Percentiles rank a stretch among this genome's conserved stretches.
Evolutionary conservation across 2,329 filamentous ascomycete species (phyloP).

Genomic region (Fusarium keratoplasticum): DNA sequence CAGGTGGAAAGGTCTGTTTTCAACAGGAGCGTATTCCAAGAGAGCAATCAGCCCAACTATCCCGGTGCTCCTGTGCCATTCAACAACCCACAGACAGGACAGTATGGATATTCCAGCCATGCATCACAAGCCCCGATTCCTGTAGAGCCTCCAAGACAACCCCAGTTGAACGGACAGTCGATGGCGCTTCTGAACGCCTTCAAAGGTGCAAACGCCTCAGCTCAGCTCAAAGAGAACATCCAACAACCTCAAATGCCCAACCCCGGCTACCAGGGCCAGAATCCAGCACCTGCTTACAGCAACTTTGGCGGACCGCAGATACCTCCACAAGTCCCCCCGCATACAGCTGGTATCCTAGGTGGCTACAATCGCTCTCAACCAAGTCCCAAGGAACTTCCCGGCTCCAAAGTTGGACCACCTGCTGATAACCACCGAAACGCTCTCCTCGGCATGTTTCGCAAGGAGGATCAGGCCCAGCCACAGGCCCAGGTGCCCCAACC

Average conservation of each 20-base stretch:
- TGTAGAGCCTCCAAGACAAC: conserved; percentile 33
- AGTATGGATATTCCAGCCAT: conserved; percentile 36
- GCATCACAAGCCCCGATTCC: conserved; percentile 22
- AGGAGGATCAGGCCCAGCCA: conserved; percentile 38
- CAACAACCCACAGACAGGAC: conserved; percentile 41
- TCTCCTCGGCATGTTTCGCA: conserved; percentile 67
- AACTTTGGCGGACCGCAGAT: conserved; percentile 20
- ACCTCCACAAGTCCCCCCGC: conserved; percentile 14
- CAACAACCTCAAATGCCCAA: conserved; percentile 20
- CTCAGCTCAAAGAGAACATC: conserved; percentile 38
- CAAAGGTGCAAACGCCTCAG: conserved; percentile 46
- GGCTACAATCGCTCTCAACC: conserved; percentile 32
- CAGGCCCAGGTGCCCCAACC: conserved; percentile 16
- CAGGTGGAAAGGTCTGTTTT: conserved; percentile 67
- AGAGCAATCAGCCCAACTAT: conserved; percentile 32
- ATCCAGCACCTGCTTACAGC: conserved; percentile 23
- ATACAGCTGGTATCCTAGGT: conserved; percentile 5
- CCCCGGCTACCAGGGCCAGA: conserved; percentile 17
- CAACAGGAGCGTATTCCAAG: conserved; percentile 50
- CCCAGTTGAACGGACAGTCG: conserved; percentile 55
- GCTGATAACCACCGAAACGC: conserved; percentile 57
- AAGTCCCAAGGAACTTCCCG: conserved; percentile 45
- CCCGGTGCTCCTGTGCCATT: conserved; percentile 17
- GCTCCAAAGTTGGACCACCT: conserved; percentile 38
- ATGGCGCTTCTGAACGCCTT: conserved; percentile 60